Evolutionary conservation across 2,329 filamentous ascomycete species (phyloP).

Genomic region (Diaporthe sp.): DNA sequence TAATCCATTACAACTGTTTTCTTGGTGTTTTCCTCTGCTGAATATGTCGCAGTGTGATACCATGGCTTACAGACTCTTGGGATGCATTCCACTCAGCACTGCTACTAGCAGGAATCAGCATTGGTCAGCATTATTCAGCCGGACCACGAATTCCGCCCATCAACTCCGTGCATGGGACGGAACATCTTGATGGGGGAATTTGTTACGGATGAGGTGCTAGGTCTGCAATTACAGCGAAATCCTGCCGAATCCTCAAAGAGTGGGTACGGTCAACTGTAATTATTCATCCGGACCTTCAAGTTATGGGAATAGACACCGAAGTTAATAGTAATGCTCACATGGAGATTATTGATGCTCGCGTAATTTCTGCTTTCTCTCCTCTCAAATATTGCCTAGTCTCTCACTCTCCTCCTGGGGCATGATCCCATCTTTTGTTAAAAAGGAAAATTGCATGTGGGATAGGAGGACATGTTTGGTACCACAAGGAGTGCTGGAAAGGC

Average conservation of each 20-base stretch:
- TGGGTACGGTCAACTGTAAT: not conserved
- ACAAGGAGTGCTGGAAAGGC: not conserved
- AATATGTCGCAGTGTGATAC: not conserved
- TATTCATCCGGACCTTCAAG: not conserved
- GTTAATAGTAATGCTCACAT: no score
- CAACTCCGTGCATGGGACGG: not conserved
- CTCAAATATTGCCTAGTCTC: not conserved
- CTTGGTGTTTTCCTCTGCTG: not conserved
- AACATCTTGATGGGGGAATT: not conserved
- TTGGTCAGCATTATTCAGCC: slow-evolving; percentile 16
- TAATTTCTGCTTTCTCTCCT: not conserved
- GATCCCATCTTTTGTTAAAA: not conserved
- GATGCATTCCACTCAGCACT: not conserved
- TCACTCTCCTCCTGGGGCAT: no score
- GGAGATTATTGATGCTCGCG: not conserved
- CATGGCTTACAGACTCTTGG: not conserved
- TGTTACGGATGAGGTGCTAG: not conserved
- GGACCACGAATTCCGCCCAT: no score
- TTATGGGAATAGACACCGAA: not conserved
- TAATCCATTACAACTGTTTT: not conserved
- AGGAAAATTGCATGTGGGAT: not conserved
- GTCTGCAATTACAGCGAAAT: no score
- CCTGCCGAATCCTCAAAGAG: no score
- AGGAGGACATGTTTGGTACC: not conserved
- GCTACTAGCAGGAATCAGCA: not conserved